These are phyloP conservation scores for Arabis hirsuta DNA, from an alignment of 345 rosid species.

Conservation along the genomic window DNA sequence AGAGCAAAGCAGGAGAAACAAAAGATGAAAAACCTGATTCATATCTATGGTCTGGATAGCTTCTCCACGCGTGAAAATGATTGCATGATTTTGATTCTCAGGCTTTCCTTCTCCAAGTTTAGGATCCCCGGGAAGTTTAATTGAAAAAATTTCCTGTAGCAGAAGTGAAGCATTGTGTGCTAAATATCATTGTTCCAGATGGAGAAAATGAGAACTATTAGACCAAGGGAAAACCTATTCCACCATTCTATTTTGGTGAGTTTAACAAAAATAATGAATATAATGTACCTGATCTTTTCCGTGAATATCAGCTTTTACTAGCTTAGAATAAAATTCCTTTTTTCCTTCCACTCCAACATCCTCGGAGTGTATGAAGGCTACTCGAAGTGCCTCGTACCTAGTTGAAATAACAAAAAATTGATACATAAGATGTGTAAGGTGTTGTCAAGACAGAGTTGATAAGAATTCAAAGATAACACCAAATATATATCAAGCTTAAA, in stretches of 20 bases:
- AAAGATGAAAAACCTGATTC: conserved; percentile 75
- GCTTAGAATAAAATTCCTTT: conserved; percentile 80
- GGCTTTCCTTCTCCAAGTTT: conserved; percentile 99
- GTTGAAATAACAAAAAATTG: conserved; percentile 29
- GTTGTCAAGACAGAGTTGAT: neutral
- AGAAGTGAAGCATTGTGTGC: conserved; percentile 19
- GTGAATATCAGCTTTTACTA: conserved; percentile 94
- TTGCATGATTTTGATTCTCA: conserved; percentile 97
- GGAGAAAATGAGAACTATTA: conserved; percentile 9
- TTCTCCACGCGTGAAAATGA: conserved; percentile 93
- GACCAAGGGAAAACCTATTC: neutral
- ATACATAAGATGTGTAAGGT: conserved; percentile 7
- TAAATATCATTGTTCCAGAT: conserved; percentile 9
- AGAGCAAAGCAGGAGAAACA: neutral
- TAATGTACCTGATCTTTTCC: conserved; percentile 95
- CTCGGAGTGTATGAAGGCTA: conserved; percentile 94
- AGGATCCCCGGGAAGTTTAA: conserved; percentile 96
- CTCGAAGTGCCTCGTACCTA: conserved; percentile 97
- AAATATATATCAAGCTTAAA: conserved; percentile 12
- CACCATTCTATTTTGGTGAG: conserved; percentile 23
- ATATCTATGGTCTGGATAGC: conserved; percentile 98
- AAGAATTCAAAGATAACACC: neutral
- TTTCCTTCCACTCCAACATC: conserved; percentile 70
- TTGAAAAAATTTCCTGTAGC: conserved; percentile 83
- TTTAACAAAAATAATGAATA: conserved; percentile 28